A percentile compares a stretch with the other conserved stretches of the same genome.
These are phyloP conservation scores for Aspergillus ibericus DNA, from an alignment of 2,329 filamentous ascomycete species.

Conservation along the genomic window DNA sequence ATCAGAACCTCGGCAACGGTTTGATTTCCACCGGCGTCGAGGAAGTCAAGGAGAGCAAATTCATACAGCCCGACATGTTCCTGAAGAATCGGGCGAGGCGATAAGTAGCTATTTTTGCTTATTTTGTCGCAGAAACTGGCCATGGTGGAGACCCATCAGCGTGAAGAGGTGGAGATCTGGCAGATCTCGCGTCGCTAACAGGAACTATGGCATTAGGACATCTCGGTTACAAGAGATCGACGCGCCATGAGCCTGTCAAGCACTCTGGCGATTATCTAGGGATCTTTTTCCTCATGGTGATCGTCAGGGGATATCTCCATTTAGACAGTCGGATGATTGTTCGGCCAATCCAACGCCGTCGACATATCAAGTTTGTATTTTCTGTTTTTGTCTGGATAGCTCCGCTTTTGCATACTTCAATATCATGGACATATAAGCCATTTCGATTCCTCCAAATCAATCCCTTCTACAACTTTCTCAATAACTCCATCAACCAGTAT, in stretches of 20 bases:
- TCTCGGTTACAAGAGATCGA: conserved; percentile 3
- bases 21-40: not conserved
- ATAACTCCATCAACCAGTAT: too few relatives aligned
- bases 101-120: not conserved
- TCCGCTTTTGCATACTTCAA: not conserved
- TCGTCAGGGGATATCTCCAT: conserved; percentile 1
- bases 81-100: conserved; percentile 16
- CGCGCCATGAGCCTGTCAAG: not conserved
- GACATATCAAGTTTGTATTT: not conserved
- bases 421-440: not conserved
- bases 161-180: not conserved
- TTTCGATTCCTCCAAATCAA: not conserved
- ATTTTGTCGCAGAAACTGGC: not conserved
- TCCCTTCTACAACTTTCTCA: too few relatives aligned
- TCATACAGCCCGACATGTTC: conserved; percentile 34
- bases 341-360: not conserved
- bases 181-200: not conserved
- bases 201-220: not conserved
- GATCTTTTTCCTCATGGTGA: not conserved
- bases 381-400: not conserved
- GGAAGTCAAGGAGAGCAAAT: conserved; percentile 12
- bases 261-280: not conserved
- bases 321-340: not conserved
- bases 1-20: not conserved
- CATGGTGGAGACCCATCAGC: not conserved